These are phyloP conservation scores for Sugiyamaella novakii DNA, from an alignment of 1,139 yeast genomes.

Conservation along the genomic window DNA sequence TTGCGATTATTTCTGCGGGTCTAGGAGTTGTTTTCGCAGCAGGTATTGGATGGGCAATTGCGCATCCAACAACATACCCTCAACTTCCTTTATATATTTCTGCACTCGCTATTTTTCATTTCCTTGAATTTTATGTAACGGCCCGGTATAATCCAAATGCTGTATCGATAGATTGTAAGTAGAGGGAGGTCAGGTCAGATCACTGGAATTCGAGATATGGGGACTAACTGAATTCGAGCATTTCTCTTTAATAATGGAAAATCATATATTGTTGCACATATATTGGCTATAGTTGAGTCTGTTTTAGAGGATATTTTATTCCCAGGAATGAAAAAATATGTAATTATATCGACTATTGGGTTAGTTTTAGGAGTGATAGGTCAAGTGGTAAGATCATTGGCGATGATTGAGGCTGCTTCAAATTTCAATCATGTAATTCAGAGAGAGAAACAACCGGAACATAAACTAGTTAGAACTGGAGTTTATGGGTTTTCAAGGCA, in stretches of 20 bases:
- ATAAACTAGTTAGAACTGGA: slow-evolving; percentile 70
- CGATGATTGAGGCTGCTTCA: slow-evolving; percentile 85
- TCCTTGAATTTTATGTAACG: slow-evolving; percentile 78
- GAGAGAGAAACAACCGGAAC: slow-evolving; percentile 53
- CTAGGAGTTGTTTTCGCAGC: slow-evolving; percentile 36
- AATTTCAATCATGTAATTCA: slow-evolving; percentile 88
- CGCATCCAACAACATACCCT: slow-evolving; percentile 29
- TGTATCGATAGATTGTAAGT: slow-evolving; percentile 59
- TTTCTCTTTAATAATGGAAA: slow-evolving; percentile 74
- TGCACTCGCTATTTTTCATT: slow-evolving; percentile 65
- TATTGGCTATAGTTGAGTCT: slow-evolving; percentile 53
- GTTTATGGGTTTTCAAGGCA: slow-evolving; percentile 70
- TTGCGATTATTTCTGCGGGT: slow-evolving; percentile 45
- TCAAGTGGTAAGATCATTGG: slow-evolving; percentile 65
- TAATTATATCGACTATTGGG: slow-evolving; percentile 50
- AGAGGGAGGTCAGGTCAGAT: no score
- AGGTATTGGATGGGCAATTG: slow-evolving; percentile 13
- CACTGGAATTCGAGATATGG: no score
- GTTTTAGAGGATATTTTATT: slow-evolving; percentile 27
- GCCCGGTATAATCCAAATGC: slow-evolving; percentile 68
- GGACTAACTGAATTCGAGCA: slow-evolving; percentile 44
- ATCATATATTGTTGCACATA: slow-evolving; percentile 66
- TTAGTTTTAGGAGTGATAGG: slow-evolving; percentile 55
- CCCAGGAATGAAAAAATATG: slow-evolving; percentile 20
- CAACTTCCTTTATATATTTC: slow-evolving; percentile 54